Base-by-base conservation (phyloP, 495 filamentous ascomycete species). In the Neurospora hispaniola region DNA sequence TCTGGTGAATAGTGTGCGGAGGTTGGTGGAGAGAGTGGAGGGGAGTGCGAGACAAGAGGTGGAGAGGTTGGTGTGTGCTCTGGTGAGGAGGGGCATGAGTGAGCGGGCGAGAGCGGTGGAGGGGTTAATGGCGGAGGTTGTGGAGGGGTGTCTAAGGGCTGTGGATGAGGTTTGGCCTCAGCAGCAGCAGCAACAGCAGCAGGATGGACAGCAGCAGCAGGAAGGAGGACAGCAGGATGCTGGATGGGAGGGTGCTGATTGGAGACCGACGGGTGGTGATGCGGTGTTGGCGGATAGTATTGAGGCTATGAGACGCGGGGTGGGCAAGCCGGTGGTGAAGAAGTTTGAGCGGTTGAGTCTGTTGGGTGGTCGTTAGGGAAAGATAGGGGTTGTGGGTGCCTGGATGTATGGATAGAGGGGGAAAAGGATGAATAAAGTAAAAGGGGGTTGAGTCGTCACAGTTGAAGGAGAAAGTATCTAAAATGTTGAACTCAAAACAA, bases 11-110 rank as follows among this genome's bases (percentile, higher is more conserved):
- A 93, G 90, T 74, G 89, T 97, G 42, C 85, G 90, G n/a, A 84
- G 96, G 43, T 84, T 98, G 46, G 88, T 97, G 31, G 93, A 97
- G 78, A 85, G 94, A 23, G 88, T 97, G n/a, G 93, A 94, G 78
- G 82, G 82, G 10, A 84, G 90, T 2, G 54, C 54, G 1, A 84
- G 87, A 20, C 82, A 84, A 0, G 96, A 98, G 75, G 87, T 92
- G 0, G 85, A 88, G 78, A 81, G 89, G 42, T 85, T 98, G 12
- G 87, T 97, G 1, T 88, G 91, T 75, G 92, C 89, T 1, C 80
- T 97, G 71, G 82, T 92, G 74, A 86, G 94, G 70, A 86, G 96
- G 16, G 88, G 86, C 27, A 98, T 98, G 96, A 85, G 91, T 42
- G 96, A 98, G 83, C 87, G 93, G 38, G 94, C 94, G 16, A 83